Conservation (phyloP, 2,329 filamentous ascomycete genomes). For the Karstenula rhodostoma region DNA sequence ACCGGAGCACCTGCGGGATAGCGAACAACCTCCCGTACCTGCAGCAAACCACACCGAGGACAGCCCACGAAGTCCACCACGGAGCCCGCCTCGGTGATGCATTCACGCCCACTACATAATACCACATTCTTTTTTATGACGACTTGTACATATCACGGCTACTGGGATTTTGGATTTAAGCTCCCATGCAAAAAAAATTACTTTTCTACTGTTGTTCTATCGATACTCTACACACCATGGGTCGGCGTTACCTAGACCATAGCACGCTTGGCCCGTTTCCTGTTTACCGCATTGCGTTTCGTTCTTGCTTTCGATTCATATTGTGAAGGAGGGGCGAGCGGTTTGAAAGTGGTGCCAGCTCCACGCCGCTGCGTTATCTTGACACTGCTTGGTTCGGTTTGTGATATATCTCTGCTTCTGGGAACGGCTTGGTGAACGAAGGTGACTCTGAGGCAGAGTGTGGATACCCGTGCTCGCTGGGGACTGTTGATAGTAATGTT, state of each 20-base stretch:
- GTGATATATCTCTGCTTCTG: constrained; percentile 16
- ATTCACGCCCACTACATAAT: constrained; percentile 22
- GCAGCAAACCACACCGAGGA: constrained; percentile 22
- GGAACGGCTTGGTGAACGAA: background rate
- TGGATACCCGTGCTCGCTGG: background rate
- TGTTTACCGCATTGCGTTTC: constrained; percentile 21
- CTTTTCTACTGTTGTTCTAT: constrained; percentile 23
- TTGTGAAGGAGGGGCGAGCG: constrained; percentile 3
- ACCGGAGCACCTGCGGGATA: constrained; percentile 31
- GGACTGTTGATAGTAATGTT: constrained; percentile 24
- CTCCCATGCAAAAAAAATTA: constrained; percentile 35
- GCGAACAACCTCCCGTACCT: constrained; percentile 30
- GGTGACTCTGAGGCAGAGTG: background rate
- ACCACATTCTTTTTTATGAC: constrained; percentile 31
- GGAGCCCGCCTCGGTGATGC: constrained; percentile 28
- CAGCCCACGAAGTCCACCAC: constrained; percentile 31
- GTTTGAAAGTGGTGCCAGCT: constrained; percentile 10
- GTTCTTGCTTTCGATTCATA: constrained; percentile 19
- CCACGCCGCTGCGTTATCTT: background rate
- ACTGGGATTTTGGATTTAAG: constrained; percentile 23
- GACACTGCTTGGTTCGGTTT: constrained; percentile 11
- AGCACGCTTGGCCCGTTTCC: constrained; percentile 6
- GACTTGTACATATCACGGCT: constrained; percentile 42
- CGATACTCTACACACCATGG: constrained; percentile 24
- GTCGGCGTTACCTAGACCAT: constrained; percentile 30